A percentile compares a stretch with the other conserved stretches of the same genome.
phyloP scores from a whole-genome alignment of 164 flowering plant species.

The Kingdonia uniflora region DNA sequence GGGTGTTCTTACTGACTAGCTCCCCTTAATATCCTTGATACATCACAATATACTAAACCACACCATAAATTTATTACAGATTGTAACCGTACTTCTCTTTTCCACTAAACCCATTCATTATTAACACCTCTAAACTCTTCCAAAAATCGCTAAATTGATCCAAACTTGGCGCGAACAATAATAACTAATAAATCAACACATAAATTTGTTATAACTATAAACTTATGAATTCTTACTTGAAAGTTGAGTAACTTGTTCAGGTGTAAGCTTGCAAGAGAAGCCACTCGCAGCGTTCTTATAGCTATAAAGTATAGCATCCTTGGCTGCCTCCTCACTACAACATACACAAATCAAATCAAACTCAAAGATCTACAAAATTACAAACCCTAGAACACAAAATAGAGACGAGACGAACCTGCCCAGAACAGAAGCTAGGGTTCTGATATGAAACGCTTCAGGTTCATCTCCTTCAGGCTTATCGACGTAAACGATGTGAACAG shows the following conservation, averaged over 20 bases:
- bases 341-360: not conserved
- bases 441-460: conserved; percentile 46
- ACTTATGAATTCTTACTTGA: too few relatives aligned
- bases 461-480: conserved; percentile 45
- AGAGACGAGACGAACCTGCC: conserved; percentile 41
- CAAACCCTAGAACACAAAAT: not conserved
- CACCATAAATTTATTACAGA: too few relatives aligned
- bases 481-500: conserved; percentile 67
- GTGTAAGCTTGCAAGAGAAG: conserved; percentile 86
- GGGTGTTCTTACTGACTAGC: too few relatives aligned
- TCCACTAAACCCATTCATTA: too few relatives aligned
- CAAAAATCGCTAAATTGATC: too few relatives aligned
- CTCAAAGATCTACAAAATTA: not conserved
- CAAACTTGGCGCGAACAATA: too few relatives aligned
- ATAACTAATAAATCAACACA: too few relatives aligned
- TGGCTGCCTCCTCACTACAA: conserved; percentile 79
- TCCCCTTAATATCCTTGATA: too few relatives aligned
- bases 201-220: too few relatives aligned
- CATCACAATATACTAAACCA: too few relatives aligned
- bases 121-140: too few relatives aligned
- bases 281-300: conserved; percentile 89
- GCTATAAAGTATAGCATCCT: conserved; percentile 61
- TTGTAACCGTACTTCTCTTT: too few relatives aligned
- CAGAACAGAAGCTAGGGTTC: conserved; percentile 56
- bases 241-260: conserved; percentile 15